phyloP scores from a whole-genome alignment of 768 basidiomycete species.

The Lactifluus piperatus region DNA sequence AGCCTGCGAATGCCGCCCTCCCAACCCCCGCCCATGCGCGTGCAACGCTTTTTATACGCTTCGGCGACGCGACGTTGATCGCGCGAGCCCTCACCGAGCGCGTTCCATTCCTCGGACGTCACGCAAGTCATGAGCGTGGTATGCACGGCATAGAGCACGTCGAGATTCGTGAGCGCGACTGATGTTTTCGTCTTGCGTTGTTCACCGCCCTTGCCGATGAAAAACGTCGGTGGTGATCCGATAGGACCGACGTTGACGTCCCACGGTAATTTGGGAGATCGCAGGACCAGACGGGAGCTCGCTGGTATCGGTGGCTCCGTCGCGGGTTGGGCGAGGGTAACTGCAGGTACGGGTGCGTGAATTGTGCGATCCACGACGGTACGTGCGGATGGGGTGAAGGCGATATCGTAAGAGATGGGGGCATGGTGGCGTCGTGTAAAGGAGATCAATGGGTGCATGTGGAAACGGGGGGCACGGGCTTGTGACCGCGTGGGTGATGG shows the following conservation, averaged over 20 bases:
- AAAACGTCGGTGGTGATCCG: constrained; percentile 23
- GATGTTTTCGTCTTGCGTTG: constrained; percentile 10
- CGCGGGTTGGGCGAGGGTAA: constrained; percentile 52
- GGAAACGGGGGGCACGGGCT: constrained; percentile 30
- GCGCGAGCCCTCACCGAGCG: constrained; percentile 45
- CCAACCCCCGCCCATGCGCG: constrained; percentile 54
- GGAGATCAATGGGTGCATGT: constrained; percentile 60
- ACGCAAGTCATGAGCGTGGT: constrained; percentile 46
- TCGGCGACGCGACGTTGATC: constrained; percentile 49
- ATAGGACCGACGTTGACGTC: constrained; percentile 40
- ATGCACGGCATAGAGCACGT: constrained; percentile 54
- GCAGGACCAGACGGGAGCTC: constrained; percentile 42
- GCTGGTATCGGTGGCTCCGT: constrained; percentile 48
- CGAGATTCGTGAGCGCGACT: constrained; percentile 45
- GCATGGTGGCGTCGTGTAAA: constrained; percentile 46
- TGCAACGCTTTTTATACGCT: constrained; percentile 57
- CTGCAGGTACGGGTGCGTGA: constrained; percentile 43
- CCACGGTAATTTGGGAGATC: constrained; percentile 55
- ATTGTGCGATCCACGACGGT: constrained; percentile 50
- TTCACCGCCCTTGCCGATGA: constrained; percentile 17
- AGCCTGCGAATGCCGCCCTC: constrained; percentile 58
- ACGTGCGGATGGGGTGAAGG: constrained; percentile 46
- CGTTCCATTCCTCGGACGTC: constrained; percentile 57
- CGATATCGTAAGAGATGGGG: constrained; percentile 54
- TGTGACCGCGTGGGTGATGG: constrained; percentile 24